A percentile compares a stretch with the other conserved stretches of the same genome.
Evolutionary conservation across 352 stramenopile genomes (phyloP).

Genomic region (Phytophthora agathidicida): DNA sequence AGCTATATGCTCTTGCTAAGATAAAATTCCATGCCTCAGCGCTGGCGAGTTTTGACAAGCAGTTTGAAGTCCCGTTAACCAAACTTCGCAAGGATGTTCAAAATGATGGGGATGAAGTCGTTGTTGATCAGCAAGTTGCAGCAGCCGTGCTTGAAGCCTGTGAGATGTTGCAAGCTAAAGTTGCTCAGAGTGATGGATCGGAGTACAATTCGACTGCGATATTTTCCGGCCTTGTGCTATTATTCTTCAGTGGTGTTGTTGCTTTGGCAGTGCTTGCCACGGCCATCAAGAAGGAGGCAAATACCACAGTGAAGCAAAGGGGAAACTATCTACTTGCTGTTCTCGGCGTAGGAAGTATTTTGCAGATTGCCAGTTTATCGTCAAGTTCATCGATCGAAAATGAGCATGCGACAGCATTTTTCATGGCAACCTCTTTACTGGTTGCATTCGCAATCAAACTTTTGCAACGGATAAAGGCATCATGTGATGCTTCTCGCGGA

Average conservation of each 20-base stretch:
- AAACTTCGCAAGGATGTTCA: slow-evolving; percentile 17
- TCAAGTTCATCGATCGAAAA: slow-evolving; percentile 91
- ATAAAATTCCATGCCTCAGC: slow-evolving; percentile 53
- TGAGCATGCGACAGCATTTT: slow-evolving; percentile 86
- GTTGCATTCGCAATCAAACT: slow-evolving; percentile 28
- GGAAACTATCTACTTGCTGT: slow-evolving; percentile 4
- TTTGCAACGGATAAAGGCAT: slow-evolving; percentile 9
- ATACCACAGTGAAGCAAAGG: not conserved
- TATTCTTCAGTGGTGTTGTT: slow-evolving; percentile 38
- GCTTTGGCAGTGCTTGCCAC: slow-evolving; percentile 15
- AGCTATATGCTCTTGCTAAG: slow-evolving; percentile 54
- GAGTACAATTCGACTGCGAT: slow-evolving; percentile 68
- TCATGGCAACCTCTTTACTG: slow-evolving; percentile 64
- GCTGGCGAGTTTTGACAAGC: slow-evolving; percentile 33
- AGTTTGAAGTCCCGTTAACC: slow-evolving; percentile 33
- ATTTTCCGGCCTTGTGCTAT: slow-evolving; percentile 39
- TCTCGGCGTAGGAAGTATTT: slow-evolving; percentile 24
- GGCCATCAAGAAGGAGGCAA: slow-evolving; percentile 5
- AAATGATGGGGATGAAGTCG: not conserved
- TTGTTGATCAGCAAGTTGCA: slow-evolving; percentile 10
- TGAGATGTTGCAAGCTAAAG: slow-evolving; percentile 49
- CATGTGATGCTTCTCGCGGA: not conserved
- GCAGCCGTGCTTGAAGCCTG: slow-evolving; percentile 41
- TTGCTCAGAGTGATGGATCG: slow-evolving; percentile 72
- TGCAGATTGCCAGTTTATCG: slow-evolving; percentile 69